Conservation (phyloP, 208 protist species). For the Trypanosoma conorhini region DNA sequence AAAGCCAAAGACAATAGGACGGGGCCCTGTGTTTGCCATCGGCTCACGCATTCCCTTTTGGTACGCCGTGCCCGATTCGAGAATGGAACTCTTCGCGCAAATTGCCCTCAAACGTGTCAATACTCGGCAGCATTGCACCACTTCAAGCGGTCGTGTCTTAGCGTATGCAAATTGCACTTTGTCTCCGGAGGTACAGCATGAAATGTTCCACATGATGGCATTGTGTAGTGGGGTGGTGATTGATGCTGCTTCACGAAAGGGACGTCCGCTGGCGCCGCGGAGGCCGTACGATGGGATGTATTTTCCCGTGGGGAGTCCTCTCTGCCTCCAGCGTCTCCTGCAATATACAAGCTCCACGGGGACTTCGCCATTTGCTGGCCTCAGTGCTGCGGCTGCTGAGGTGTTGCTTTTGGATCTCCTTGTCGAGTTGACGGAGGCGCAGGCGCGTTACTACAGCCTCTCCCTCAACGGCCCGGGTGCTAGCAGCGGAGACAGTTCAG, state of each 20-base stretch:
- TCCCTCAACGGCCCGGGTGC: slow-evolving; percentile 5
- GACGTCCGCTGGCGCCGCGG: slow-evolving; percentile 10
- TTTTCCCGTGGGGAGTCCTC: slow-evolving; percentile 51
- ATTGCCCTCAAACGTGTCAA: slow-evolving; percentile 45
- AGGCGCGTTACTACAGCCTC: slow-evolving; percentile 25
- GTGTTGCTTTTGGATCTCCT: slow-evolving; percentile 10
- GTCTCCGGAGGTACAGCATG: not conserved
- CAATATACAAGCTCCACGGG: slow-evolving; percentile 20
- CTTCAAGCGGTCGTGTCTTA: not conserved
- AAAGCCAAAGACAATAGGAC: slow-evolving; percentile 27
- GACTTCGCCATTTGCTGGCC: slow-evolving; percentile 18
- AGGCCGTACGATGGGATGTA: slow-evolving; percentile 55
- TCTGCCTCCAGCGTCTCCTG: slow-evolving; percentile 39
- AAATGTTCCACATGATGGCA: slow-evolving; percentile 14
- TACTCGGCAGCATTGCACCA: slow-evolving; percentile 4
- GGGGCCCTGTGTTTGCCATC: slow-evolving; percentile 37
- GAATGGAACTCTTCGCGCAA: slow-evolving; percentile 64
- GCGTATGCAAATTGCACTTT: not conserved
- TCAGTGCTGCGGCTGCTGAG: slow-evolving; percentile 15
- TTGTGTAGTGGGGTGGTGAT: slow-evolving; percentile 31
- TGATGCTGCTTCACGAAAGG: slow-evolving; percentile 4
- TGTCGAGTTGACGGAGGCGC: slow-evolving; percentile 6
- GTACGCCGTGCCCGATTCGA: slow-evolving; percentile 44
- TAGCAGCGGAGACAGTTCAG: not conserved
- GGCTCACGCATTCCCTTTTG: slow-evolving; percentile 44